phyloP scores from a whole-genome alignment of 257 asterid genomes.

The Solanum pinnatisectum region DNA sequence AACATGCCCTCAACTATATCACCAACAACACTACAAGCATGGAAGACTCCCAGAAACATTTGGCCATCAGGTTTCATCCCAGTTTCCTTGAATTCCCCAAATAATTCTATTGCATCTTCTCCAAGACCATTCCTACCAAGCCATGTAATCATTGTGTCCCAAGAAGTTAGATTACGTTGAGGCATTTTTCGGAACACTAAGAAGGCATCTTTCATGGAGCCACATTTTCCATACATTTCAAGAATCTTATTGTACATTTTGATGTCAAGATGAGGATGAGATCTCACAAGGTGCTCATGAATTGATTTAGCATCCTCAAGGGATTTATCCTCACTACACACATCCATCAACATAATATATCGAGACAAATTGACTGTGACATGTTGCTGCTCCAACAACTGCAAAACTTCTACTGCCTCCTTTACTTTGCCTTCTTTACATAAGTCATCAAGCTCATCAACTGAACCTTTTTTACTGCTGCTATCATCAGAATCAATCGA shows the following conservation, averaged over 20 bases:
- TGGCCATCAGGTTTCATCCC: constrained; percentile 66
- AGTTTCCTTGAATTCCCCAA: constrained; percentile 51
- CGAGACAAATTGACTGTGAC: constrained; percentile 42
- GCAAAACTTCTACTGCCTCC: constrained; percentile 53
- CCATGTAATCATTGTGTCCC: constrained; percentile 78
- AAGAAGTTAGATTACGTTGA: constrained; percentile 52
- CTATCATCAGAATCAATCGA: constrained; percentile 16
- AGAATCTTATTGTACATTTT: constrained; percentile 48
- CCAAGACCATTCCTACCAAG: constrained; percentile 58
- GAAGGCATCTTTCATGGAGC: constrained; percentile 58
- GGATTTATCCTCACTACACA: constrained; percentile 57
- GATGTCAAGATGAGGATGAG: constrained; percentile 33
- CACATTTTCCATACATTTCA: constrained; percentile 65
- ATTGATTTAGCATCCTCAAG: constrained; percentile 50
- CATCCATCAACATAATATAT: constrained; percentile 41
- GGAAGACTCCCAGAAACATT: constrained; percentile 54
- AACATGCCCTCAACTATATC: constrained; percentile 64
- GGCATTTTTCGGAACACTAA: constrained; percentile 53
- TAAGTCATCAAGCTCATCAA: constrained; percentile 51
- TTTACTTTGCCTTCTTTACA: constrained; percentile 39
- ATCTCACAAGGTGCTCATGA: constrained; percentile 47
- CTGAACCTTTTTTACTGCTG: constrained; percentile 5
- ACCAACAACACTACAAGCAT: constrained; percentile 49
- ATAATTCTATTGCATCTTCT: constrained; percentile 60
- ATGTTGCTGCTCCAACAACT: constrained; percentile 31